Percentiles rank a stretch among this genome's conserved stretches.
phyloP scores from a whole-genome alignment of 83 land plant species.

The Diphasiastrum complanatum region DNA sequence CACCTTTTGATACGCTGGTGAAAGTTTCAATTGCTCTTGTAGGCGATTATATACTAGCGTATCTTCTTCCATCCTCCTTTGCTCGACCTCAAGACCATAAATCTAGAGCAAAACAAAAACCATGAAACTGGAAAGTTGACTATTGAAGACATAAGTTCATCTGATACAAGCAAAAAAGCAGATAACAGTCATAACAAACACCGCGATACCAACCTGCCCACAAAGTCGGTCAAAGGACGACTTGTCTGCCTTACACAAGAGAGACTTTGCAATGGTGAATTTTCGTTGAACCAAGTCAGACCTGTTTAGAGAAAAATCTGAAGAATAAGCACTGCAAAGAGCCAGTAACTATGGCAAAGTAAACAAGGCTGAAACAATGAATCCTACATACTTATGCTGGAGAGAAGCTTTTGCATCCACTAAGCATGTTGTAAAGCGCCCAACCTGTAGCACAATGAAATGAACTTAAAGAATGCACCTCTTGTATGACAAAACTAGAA shows the following conservation, averaged over 20 bases:
- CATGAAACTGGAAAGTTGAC: no score
- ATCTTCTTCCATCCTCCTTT: background rate
- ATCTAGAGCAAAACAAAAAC: no score
- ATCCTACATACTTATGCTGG: conserved; percentile 52
- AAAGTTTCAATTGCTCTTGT: background rate
- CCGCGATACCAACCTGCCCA: no score
- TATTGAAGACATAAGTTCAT: no score
- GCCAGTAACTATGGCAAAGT: background rate
- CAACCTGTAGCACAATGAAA: conserved; percentile 44
- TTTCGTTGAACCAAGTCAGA: conserved; percentile 66
- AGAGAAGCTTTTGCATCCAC: conserved; percentile 55
- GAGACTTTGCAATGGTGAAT: conserved; percentile 62
- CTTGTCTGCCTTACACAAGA: conserved; percentile 64
- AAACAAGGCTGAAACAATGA: background rate
- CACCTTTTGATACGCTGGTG: background rate
- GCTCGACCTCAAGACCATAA: conserved; percentile 1
- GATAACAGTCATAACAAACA: no score
- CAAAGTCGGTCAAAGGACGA: conserved; percentile 73
- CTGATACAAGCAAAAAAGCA: no score
- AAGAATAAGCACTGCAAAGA: background rate
- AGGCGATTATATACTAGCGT: background rate
- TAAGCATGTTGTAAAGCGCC: conserved; percentile 63
- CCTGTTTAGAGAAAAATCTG: conserved; percentile 29
- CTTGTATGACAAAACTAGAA: background rate
- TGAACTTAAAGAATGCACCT: background rate